Evolutionary conservation across 495 filamentous ascomycete species (phyloP).

Genomic region (Aspergillus homomorphus): DNA sequence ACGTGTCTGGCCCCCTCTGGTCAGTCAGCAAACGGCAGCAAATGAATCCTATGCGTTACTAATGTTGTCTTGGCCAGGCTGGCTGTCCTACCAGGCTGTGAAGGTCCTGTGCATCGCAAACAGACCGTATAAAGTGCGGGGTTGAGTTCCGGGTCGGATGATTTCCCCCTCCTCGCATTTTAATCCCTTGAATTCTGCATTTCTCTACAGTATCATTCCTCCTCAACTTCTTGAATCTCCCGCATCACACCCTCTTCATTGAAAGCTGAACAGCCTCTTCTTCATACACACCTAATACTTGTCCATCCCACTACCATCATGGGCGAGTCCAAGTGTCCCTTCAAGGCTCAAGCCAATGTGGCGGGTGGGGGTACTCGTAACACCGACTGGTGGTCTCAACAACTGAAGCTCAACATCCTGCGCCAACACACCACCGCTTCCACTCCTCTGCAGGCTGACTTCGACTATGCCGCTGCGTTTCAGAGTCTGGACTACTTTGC

Average conservation of each 20-base stretch:
- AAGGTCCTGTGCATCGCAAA: neutral
- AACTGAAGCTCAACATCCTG: constrained; percentile 64
- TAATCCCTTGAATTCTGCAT: no score
- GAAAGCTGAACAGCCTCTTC: no score
- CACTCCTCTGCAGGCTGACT: constrained; percentile 57
- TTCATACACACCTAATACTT: no score
- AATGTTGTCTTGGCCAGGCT: neutral
- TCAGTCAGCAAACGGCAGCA: neutral
- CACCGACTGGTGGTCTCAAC: constrained; percentile 67
- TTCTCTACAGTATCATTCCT: no score
- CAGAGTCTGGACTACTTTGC: constrained; percentile 66
- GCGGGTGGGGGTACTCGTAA: constrained; percentile 61
- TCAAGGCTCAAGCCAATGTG: constrained; percentile 45
- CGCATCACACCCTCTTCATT: no score
- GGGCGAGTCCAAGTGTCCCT: constrained; percentile 47
- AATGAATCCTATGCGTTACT: neutral
- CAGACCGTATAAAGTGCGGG: neutral
- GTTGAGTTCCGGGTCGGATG: no score
- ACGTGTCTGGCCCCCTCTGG: neutral
- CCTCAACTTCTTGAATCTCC: no score
- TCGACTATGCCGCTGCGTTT: constrained; percentile 67
- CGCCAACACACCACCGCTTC: constrained; percentile 63
- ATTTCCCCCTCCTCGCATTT: neutral
- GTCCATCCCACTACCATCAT: constrained; percentile 20
- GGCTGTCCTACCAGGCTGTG: neutral